Evolutionary conservation across 2,329 filamentous ascomycete genomes (phyloP).

Genomic region (Alternaria longipes): DNA sequence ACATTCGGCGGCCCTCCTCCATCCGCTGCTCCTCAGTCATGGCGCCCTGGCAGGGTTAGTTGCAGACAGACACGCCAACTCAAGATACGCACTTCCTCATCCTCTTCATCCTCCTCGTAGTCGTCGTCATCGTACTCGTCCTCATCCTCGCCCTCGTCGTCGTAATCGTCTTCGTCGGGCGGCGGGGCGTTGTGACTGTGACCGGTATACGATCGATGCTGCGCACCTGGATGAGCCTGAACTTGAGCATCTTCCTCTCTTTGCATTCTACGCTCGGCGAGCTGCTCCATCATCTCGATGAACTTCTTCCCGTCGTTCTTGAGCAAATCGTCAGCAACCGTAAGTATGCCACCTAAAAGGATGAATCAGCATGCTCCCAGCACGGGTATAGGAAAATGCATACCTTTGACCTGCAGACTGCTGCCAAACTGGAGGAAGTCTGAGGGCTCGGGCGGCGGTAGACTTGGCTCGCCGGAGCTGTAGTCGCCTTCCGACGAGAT

Average conservation of each 20-base stretch:
- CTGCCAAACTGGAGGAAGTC: conserved; percentile 99
- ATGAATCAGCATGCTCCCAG: conserved; percentile 34
- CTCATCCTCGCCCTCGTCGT: conserved; percentile 71
- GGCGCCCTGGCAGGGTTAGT: conserved; percentile 71
- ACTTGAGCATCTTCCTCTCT: conserved; percentile 89
- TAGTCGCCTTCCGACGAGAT: conserved; percentile 73
- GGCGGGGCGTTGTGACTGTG: conserved; percentile 72
- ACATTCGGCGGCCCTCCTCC: conserved; percentile 98
- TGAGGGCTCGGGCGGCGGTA: conserved; percentile 72
- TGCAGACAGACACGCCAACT: conserved; percentile 18
- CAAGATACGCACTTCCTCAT: conserved; percentile 45
- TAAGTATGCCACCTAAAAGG: conserved; percentile 87
- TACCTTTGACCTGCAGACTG: conserved; percentile 92
- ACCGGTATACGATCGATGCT: conserved; percentile 54
- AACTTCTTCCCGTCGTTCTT: conserved; percentile 99
- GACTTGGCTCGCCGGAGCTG: conserved; percentile 70
- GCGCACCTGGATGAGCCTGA: conserved; percentile 65
- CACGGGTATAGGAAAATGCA: conserved; percentile 24
- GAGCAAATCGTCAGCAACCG: conserved; percentile 95
- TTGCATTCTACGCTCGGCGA: conserved; percentile 96
- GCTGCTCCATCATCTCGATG: conserved; percentile 99
- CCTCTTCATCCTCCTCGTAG: conserved; percentile 48
- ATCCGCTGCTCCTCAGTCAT: conserved; percentile 99
- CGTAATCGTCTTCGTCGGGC: conserved; percentile 82
- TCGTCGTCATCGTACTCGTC: conserved; percentile 71